Evolutionary conservation across 2,329 filamentous ascomycete genomes (phyloP).

Genomic region (Magnaporthiopsis rhizophila): DNA sequence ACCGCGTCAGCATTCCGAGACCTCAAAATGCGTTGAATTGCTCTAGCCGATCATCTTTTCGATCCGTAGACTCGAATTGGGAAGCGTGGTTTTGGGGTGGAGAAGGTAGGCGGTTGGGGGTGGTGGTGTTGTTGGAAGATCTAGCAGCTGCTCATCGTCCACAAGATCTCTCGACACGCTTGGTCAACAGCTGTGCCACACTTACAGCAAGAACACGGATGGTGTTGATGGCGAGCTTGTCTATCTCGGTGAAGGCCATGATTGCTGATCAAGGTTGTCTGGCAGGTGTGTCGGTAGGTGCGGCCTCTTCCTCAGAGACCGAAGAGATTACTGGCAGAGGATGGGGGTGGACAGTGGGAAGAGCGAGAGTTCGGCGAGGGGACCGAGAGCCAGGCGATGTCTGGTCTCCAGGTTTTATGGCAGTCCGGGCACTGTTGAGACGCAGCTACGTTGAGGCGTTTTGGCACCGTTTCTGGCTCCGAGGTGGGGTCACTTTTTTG

Average conservation of each 20-base stretch:
- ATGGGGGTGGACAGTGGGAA: conserved; percentile 11
- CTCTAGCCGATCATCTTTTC: not conserved
- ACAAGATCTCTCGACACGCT: not conserved
- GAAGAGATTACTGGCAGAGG: conserved; percentile 11
- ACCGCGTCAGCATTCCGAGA: not conserved
- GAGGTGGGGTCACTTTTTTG: conserved; percentile 5
- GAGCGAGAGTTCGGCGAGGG: conserved; percentile 18
- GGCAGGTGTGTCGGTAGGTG: not conserved
- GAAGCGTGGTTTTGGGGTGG: not conserved
- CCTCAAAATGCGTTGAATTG: not conserved
- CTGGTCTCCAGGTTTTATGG: conserved; percentile 4
- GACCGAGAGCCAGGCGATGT: conserved; percentile 16
- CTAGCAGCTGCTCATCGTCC: conserved; percentile 6
- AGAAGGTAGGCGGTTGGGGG: too few species aligned
- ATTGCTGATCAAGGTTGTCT: conserved; percentile 27
- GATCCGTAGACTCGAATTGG: too few species aligned
- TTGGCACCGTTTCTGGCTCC: not conserved
- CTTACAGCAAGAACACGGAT: conserved; percentile 93
- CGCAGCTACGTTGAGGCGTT: not conserved
- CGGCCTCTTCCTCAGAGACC: conserved; percentile 12
- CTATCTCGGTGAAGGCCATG: conserved; percentile 85
- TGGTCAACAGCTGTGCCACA: conserved; percentile 24
- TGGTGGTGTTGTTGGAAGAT: not conserved
- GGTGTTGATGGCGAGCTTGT: conserved; percentile 93
- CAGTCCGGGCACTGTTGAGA: not conserved